Conservation (phyloP, 2,329 filamentous ascomycete genomes). For the Aureobasidium sp. region DNA sequence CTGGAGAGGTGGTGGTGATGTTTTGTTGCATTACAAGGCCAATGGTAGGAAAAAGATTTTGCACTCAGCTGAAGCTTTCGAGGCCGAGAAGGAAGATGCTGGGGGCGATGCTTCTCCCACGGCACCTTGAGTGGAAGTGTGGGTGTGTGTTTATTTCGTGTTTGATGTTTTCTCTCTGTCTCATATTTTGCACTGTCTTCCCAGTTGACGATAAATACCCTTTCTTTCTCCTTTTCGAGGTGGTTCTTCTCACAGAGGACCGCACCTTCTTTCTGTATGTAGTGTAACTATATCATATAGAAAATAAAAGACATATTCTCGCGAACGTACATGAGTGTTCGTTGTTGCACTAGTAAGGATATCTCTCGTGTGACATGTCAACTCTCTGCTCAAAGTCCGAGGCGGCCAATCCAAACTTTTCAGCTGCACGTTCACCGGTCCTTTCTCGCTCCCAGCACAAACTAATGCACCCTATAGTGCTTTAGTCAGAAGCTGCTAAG, state of each 20-base stretch:
- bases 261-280: neutral
- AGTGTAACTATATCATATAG: neutral
- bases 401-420: no score
- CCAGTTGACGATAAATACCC: neutral
- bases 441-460: no score
- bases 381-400: no score
- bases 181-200: neutral
- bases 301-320: no score
- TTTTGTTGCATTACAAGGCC: constrained; percentile 80
- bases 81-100: neutral
- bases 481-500: no score
- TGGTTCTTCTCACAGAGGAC: neutral
- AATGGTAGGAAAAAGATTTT: constrained; percentile 66
- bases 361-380: no score
- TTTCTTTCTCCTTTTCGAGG: neutral
- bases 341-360: no score
- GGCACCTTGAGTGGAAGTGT: neutral
- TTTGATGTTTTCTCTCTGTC: neutral
- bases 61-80: constrained; percentile 13
- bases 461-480: no score
- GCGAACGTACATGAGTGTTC: no score
- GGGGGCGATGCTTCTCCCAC: neutral
- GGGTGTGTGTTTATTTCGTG: neutral
- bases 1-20: constrained; percentile 92
- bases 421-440: no score